Conservation (phyloP, 2,329 filamentous ascomycete species). For the Hypocrella siamensis region DNA sequence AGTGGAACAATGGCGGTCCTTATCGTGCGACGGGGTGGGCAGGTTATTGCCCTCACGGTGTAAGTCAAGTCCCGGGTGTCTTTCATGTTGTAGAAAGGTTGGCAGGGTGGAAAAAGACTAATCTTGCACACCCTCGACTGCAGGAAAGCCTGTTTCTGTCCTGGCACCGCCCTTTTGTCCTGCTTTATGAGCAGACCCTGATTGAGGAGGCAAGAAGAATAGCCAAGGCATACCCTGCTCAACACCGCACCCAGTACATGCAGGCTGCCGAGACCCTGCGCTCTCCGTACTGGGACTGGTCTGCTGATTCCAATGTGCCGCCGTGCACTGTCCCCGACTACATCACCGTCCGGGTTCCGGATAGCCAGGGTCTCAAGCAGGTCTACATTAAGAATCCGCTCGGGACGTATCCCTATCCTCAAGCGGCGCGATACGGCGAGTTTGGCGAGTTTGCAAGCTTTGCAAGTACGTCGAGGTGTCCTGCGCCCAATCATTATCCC, state of each 20-base stretch:
- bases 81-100: background rate
- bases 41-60: conserved; percentile 32
- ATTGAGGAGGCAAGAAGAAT: conserved; percentile 28
- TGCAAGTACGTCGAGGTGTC: conserved; percentile 22
- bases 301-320: conserved; percentile 24
- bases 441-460: conserved; percentile 17
- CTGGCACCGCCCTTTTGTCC: conserved; percentile 41
- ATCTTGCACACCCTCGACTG: background rate
- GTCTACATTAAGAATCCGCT: conserved; percentile 34
- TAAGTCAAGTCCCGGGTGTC: conserved; percentile 13
- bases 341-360: conserved; percentile 24
- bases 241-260: conserved; percentile 19
- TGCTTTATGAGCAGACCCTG: conserved; percentile 41
- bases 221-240: conserved; percentile 25
- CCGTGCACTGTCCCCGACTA: conserved; percentile 17
- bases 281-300: conserved; percentile 42
- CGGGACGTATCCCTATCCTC: conserved; percentile 32
- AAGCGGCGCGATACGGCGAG: conserved; percentile 17
- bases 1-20: conserved; percentile 25
- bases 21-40: conserved; percentile 13
- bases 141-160: conserved; percentile 33
- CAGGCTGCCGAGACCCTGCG: conserved; percentile 30
- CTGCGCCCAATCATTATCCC: conserved; percentile 20
- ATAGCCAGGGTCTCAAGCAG: conserved; percentile 12
- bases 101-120: background rate